Conservation (phyloP, 257 asterid genomes). For the Cinchona pubescens region DNA sequence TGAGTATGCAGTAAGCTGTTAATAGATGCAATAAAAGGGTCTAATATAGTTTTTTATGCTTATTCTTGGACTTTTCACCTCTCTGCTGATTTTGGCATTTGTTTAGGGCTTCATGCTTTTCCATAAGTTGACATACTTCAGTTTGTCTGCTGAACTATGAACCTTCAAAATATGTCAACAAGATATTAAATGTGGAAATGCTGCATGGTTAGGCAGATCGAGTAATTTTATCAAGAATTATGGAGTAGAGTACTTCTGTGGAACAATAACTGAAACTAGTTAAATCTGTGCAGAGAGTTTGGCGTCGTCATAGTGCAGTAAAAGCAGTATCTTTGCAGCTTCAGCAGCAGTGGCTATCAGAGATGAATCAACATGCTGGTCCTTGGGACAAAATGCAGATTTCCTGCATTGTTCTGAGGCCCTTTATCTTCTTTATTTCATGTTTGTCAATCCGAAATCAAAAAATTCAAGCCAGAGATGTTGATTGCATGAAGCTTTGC, state of each 20-base stretch:
- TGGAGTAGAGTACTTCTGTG: not conserved
- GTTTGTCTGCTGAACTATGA: not conserved
- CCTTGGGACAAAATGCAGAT: constrained; percentile 41
- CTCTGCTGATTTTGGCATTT: not conserved
- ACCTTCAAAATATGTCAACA: not conserved
- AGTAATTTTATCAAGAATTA: not conserved
- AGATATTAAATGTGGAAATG: not conserved
- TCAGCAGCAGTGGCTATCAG: constrained; percentile 65
- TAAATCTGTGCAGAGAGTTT: constrained; percentile 57
- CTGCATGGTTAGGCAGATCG: not conserved
- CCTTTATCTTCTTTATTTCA: constrained; percentile 68
- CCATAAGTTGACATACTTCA: not conserved
- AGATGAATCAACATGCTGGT: constrained; percentile 42
- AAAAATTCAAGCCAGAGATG: constrained; percentile 53
- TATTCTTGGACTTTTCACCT: not conserved
- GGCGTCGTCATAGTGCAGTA: constrained; percentile 64
- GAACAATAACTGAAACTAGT: not conserved
- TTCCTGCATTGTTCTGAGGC: constrained; percentile 57
- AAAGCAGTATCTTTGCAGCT: constrained; percentile 53
- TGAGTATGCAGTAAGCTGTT: not conserved
- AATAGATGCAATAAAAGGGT: not conserved
- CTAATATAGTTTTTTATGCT: not conserved
- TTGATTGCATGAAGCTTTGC: constrained; percentile 65
- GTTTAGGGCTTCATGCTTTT: not conserved
- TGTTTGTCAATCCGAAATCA: constrained; percentile 46